Conservation (phyloP, 805 yeast species). For the Teunomyces aglyptinius region DNA sequence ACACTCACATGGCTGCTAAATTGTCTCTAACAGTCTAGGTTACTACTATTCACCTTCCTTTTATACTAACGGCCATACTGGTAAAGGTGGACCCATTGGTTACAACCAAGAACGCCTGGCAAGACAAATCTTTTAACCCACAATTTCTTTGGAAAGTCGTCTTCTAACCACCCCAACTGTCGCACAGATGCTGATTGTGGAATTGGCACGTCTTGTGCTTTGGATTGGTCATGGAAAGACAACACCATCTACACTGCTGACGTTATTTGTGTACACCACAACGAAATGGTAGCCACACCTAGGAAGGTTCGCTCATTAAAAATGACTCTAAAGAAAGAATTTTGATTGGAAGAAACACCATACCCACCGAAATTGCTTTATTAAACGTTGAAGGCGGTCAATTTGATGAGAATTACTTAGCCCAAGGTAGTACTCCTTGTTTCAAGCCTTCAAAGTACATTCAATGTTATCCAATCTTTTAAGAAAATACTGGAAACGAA, state of each 20-base stretch:
- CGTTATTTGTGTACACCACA: background rate
- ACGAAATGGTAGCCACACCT: constrained; percentile 1
- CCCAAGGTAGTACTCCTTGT: background rate
- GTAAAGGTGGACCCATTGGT: too few relatives aligned
- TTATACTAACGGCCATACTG: too few relatives aligned
- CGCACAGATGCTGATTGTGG: constrained; percentile 8
- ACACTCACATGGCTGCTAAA: background rate
- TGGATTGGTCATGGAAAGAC: constrained; percentile 5
- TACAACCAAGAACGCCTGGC: too few relatives aligned
- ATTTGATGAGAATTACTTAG: constrained; percentile 1
- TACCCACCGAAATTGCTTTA: background rate
- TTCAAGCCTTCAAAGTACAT: background rate
- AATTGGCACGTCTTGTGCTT: constrained; percentile 6
- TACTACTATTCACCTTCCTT: too few relatives aligned
- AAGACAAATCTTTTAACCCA: constrained; percentile 2
- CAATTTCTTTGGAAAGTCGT: constrained; percentile 8
- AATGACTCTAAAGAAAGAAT: background rate
- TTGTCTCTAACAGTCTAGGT: background rate
- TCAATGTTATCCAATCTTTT: background rate
- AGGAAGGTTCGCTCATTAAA: constrained; percentile 3
- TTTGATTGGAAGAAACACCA: background rate
- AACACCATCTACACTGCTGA: constrained; percentile 4
- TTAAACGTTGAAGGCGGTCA: background rate
- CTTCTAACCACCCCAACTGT: constrained; percentile 6
- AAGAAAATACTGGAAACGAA: background rate